Percentiles rank a stretch among this genome's conserved stretches.
These are phyloP conservation scores for Penicillium aurantiogriseum DNA, from an alignment of 2,329 filamentous ascomycete species.

Conservation along the genomic window DNA sequence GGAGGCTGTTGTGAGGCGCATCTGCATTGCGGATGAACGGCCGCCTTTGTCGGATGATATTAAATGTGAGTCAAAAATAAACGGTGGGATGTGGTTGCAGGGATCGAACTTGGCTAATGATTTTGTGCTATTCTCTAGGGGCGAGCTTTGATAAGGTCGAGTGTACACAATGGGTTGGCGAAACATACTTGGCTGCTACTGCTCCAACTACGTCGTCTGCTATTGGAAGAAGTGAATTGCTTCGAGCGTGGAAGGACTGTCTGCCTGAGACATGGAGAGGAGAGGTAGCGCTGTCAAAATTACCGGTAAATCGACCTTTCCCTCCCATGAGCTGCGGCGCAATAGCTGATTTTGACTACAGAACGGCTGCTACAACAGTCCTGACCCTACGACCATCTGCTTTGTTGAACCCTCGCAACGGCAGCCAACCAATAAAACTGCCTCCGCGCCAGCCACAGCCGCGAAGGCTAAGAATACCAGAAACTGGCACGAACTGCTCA, in stretches of 20 bases:
- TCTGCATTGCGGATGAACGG: constrained; percentile 31
- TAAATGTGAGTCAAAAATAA: constrained; percentile 37
- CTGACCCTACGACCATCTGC: constrained; percentile 38
- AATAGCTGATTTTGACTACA: constrained; percentile 14
- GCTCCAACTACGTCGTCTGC: constrained; percentile 34
- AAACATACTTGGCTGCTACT: constrained; percentile 40
- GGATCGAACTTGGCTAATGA: background rate
- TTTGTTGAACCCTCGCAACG: constrained; percentile 35
- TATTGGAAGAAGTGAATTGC: constrained; percentile 34
- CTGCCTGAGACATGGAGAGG: constrained; percentile 45
- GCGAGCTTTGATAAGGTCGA: constrained; percentile 38
- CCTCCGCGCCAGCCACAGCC: constrained; percentile 21
- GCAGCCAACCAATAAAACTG: constrained; percentile 28
- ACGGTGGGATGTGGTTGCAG: background rate
- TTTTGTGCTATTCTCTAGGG: constrained; percentile 29
- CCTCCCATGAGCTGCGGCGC: background rate
- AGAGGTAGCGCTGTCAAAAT: constrained; percentile 33
- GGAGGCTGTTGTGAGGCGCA: constrained; percentile 39
- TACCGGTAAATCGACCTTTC: constrained; percentile 27
- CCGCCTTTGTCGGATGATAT: constrained; percentile 25
- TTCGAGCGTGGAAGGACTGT: constrained; percentile 43
- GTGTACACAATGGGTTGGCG: constrained; percentile 40
- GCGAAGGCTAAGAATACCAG: constrained; percentile 36
- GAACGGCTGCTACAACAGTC: constrained; percentile 35
- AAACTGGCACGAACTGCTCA: constrained; percentile 48